Base-by-base conservation (phyloP, 2,329 filamentous ascomycete genomes). In the Aureobasidium sp. region DNA sequence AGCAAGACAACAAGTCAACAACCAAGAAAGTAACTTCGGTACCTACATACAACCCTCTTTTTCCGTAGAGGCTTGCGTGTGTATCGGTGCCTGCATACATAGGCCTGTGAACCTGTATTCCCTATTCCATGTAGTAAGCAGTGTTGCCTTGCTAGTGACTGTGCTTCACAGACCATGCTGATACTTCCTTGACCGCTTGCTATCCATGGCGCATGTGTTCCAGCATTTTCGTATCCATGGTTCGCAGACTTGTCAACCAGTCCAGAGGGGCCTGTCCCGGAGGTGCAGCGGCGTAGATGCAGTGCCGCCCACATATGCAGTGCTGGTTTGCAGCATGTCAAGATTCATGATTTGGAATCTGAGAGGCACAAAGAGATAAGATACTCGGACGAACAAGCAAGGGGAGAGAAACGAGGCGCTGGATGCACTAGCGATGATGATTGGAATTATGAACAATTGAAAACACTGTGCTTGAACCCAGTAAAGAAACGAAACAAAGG, bases 31-130 rank as follows among this genome's bases (percentile, higher is more conserved):
- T 42, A 30, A 54, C 50, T 42, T 53, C 7, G 37, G 37, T 42
- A 54, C 50, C 50, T 54, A 42, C 50, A 42, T 41, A 54, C 50
- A 42, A 42, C 36, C 27, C 42, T 54, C 50, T 54, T 54, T n/a
- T 16, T 21, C 15, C 32, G 50, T 41, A 42, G 10, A 42, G 37
- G 50, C 49, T 52, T 54, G 50, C 37, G 36, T 30, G 36, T 21
- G 21, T 21, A 54, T 54, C 50, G 50, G 16, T 30, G 50, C 50
- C 36, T 41, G 25, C 7, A 32, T 54, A 16, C 36, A 54, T 36
- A 42, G 9, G 15, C 15, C 29, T 41, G 50, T 34, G 37, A 21
- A 21, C 1, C 21, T 21, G 21, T 21, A 21, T 21, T 21, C 21
- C 21, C 21, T 54, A n/a, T 8, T 53, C 4, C 21, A 37, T 27